Base-by-base conservation (phyloP, 139 green algal genomes). In the Tetradesmus obliquus region DNA sequence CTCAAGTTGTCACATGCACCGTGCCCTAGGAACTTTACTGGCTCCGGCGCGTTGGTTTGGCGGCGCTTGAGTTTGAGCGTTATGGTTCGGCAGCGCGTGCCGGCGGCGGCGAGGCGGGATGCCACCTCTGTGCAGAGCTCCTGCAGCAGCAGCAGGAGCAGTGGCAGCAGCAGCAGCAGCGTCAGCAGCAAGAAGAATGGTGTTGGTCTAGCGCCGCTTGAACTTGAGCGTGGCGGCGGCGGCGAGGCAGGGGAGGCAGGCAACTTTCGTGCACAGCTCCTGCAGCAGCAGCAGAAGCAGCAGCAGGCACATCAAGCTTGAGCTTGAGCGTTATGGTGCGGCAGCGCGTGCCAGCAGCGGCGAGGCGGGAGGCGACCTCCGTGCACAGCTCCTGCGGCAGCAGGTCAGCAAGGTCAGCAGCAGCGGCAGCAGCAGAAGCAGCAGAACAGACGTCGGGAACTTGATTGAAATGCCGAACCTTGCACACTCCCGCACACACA, bases 1-100 rank as follows among this genome's bases (percentile, higher is more conserved):
- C 92, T 97, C 1, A 98, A 71, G 91, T 95, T 98, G 95, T 99
- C 97, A 88, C 98, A 99, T 6, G 87, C 57, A 13, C 98, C 98
- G 89, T 98, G 96, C 2, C 98, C 98, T 91, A 99, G 93, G 91
- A 98, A 99, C 93, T 99, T 99, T 20, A 57, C 57, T 0, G 96
- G 96, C 83, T 97, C 95, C 0, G 94, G 95, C 1, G 96, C 97
- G 45, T 95, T 96, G 71, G 92, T 89, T 92, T 97, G 96, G 13
- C 96, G 93, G 17, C 94, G 93, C 95, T 98, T 99, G 17, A 96
- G n/a, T 85, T 96, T 99, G n/a, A 99, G 93, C 0, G 95, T 97
- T 82, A 99, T 32, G 9, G 72, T 92, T 1, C 96, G 94, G 3
- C 96, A 96, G 55, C 89, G 85, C 9, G 97, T 94, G 13, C 93